A percentile compares a stretch with the other conserved stretches of the same genome.
phyloP scores from a whole-genome alignment of 306 rosid species.

The Adenanthera pavonina region DNA sequence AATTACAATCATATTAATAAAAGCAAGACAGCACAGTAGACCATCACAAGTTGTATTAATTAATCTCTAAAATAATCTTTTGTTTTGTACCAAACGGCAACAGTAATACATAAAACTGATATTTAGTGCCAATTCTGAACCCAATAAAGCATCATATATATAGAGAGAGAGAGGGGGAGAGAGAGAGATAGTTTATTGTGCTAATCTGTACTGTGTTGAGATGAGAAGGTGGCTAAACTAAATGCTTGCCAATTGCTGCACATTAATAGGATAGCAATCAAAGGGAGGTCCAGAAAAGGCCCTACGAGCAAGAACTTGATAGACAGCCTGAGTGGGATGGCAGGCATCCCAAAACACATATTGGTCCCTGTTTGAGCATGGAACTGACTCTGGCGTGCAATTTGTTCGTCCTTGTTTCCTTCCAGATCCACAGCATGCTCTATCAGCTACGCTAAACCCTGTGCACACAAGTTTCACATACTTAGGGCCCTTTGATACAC shows the following conservation, averaged over 20 bases:
- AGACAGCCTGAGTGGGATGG: constrained; percentile 40
- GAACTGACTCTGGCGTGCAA: constrained; percentile 35
- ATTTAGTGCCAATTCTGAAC: too few species aligned
- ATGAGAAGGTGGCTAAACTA: too few species aligned
- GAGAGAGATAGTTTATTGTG: too few species aligned
- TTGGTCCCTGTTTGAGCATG: constrained; percentile 43
- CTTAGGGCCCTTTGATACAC: too few species aligned
- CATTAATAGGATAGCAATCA: constrained; percentile 44
- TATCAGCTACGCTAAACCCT: constrained; percentile 47
- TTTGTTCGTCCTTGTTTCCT: constrained; percentile 37
- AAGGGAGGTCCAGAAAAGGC: constrained; percentile 38
- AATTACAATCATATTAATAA: too few species aligned
- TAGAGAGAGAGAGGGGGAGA: too few species aligned
- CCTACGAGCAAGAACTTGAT: constrained; percentile 29
- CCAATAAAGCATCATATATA: too few species aligned
- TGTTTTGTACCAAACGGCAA: too few species aligned
- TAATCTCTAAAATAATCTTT: too few species aligned
- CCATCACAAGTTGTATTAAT: not conserved
- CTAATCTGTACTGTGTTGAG: too few species aligned
- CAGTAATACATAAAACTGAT: too few species aligned
- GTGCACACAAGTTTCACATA: not conserved
- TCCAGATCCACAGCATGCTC: constrained; percentile 53
- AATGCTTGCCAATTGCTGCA: constrained; percentile 40
- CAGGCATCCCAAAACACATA: constrained; percentile 58
- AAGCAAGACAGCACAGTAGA: not conserved